Base-by-base conservation (phyloP, 2,329 filamentous ascomycete species). In the Nectriaceae sp. region DNA sequence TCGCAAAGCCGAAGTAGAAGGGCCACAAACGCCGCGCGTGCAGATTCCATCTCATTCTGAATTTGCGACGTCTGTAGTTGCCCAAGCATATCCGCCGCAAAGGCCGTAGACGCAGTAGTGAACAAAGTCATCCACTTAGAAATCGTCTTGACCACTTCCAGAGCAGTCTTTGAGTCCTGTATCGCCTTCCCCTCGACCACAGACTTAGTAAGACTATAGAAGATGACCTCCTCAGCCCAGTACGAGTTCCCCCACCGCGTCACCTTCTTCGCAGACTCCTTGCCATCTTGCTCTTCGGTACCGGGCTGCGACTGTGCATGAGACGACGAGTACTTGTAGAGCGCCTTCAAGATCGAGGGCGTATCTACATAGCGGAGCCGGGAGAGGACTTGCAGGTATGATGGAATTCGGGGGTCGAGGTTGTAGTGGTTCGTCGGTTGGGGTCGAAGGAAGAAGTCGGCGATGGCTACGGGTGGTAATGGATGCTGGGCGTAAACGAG, bases 181-280 rank as follows among this genome's bases (percentile, higher is more conserved):
- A 83, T 78, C 2, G 73, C 75, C 1, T 64, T 68, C 0, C 76
- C 80, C 40, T 80, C 73, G 2, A 77, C 87, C 42, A 97, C 91
- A 0, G 87, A 88, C 70, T 95, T 96, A 3, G 90, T 90, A 42
- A 99, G 90, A 3, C 92, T 85, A 68, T 96, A 95, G 63, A 97
- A 87, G 70, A 97, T 89, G 42, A 94, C 86, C 71, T 97, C 96
- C 66, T 99, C 94, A 0, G 87, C 68, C 50, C 73, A 73, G 54
- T 81, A 84, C 1, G 82, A 85, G 64, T 69, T 79, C 43, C 66
- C 71, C 82, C 83, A 87, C 51, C 76, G 66, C 22, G 65, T 59
- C 4, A 56, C 47, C 1, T 31, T 46, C 13, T 59, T 51, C 11
- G 46, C 49, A 1, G 52, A 41, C 18, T 63, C 37, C 4, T 57